These are phyloP conservation scores for Tulasnella sp. DNA, from an alignment of 768 basidiomycete genomes.

Conservation along the genomic window DNA sequence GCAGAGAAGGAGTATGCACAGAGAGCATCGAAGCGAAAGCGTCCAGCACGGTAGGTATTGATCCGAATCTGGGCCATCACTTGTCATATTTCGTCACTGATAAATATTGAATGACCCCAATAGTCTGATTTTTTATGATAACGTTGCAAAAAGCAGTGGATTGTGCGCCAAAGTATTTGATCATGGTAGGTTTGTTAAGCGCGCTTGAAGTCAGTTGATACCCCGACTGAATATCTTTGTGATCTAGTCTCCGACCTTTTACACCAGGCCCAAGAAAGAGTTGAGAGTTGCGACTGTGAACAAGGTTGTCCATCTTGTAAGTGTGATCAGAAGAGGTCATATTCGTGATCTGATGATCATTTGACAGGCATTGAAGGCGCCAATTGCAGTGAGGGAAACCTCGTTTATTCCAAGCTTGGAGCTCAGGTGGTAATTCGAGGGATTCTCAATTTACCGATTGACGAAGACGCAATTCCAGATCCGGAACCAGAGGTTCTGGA, in stretches of 20 bases:
- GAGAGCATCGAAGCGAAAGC: conserved; percentile 40
- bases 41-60: conserved; percentile 46
- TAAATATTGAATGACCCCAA: conserved; percentile 1
- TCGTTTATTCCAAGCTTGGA: conserved; percentile 64
- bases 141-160: conserved; percentile 53
- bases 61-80: not conserved
- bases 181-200: conserved; percentile 37
- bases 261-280: conserved; percentile 39
- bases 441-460: conserved; percentile 37
- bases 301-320: conserved; percentile 61
- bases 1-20: conserved; percentile 58
- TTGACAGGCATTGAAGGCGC: conserved; percentile 50
- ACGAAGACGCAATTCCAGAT: conserved; percentile 27
- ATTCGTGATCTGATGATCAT: not conserved
- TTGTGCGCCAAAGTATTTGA: conserved; percentile 72
- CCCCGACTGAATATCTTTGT: too few relatives aligned
- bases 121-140: conserved; percentile 74
- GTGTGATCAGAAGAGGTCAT: conserved; percentile 17
- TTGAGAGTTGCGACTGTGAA: conserved; percentile 51
- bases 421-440: conserved; percentile 52
- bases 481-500: conserved; percentile 13
- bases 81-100: too few relatives aligned
- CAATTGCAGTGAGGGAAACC: conserved; percentile 55
- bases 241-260: conserved; percentile 42
- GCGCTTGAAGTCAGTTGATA: not conserved